Percentiles rank a stretch among this genome's conserved stretches.
Conservation (phyloP, 1,284 basidiomycete genomes). For the Cryptococcus sp. region DNA sequence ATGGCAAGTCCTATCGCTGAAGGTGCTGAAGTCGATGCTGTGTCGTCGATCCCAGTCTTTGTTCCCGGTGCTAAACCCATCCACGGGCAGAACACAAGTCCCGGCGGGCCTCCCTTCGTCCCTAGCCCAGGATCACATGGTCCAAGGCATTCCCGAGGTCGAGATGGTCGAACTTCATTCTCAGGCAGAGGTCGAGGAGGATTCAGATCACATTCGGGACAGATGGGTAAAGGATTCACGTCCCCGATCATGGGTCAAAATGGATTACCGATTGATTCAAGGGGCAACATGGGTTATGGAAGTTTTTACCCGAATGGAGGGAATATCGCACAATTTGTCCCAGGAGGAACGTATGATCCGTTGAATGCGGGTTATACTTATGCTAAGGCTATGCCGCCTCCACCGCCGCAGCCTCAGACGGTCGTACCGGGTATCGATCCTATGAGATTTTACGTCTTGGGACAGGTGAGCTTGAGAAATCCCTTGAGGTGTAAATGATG, state of each 20-base stretch:
- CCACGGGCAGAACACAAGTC: background rate
- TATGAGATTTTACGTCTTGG: slow-evolving; percentile 62
- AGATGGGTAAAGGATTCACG: background rate
- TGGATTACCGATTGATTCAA: slow-evolving; percentile 6
- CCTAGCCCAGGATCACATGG: too few relatives aligned
- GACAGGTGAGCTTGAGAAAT: slow-evolving; percentile 47
- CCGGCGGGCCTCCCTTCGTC: too few relatives aligned
- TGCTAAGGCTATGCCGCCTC: slow-evolving; percentile 22
- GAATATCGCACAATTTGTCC: background rate
- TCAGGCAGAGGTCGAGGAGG: slow-evolving; percentile 28
- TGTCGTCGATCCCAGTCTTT: too few relatives aligned
- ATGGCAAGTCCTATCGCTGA: too few relatives aligned
- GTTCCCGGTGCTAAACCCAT: background rate
- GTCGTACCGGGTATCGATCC: slow-evolving; percentile 57
- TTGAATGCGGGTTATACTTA: background rate
- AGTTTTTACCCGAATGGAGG: too few relatives aligned
- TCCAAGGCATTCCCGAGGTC: slow-evolving; percentile 22
- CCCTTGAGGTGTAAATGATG: background rate
- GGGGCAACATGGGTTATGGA: slow-evolving; percentile 25
- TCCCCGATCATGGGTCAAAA: slow-evolving; percentile 1
- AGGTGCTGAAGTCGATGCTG: too few relatives aligned
- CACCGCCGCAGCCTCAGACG: slow-evolving; percentile 59
- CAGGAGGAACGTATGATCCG: background rate
- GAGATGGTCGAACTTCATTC: slow-evolving; percentile 27
- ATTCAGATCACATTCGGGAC: slow-evolving; percentile 6